These are phyloP conservation scores for Suillus spraguei DNA, from an alignment of 768 basidiomycete species.

Conservation along the genomic window DNA sequence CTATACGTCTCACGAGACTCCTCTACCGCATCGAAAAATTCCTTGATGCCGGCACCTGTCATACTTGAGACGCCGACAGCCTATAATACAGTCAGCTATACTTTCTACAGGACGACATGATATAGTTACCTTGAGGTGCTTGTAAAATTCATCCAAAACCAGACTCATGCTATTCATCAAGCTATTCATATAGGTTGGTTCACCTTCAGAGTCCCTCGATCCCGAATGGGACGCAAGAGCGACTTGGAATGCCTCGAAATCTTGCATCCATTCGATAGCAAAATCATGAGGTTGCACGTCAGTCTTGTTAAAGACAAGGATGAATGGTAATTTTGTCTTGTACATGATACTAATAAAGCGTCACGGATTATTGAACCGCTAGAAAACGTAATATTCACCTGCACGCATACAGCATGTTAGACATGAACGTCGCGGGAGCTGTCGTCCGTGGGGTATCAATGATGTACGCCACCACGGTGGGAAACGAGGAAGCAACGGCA, in stretches of 20 bases:
- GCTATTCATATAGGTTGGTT: slow-evolving; percentile 97
- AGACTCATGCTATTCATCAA: slow-evolving; percentile 99
- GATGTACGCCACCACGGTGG: slow-evolving; percentile 94
- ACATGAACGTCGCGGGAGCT: slow-evolving; percentile 98
- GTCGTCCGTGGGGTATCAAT: slow-evolving; percentile 96
- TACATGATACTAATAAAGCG: slow-evolving; percentile 76
- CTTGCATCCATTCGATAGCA: slow-evolving; percentile 97
- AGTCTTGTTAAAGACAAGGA: slow-evolving; percentile 98
- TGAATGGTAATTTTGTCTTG: slow-evolving; percentile 96
- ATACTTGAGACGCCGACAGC: slow-evolving; percentile 94
- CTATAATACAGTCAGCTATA: slow-evolving; percentile 39
- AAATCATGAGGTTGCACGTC: slow-evolving; percentile 90
- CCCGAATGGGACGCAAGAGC: slow-evolving; percentile 76
- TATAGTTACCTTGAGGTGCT: slow-evolving; percentile 78
- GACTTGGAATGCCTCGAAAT: slow-evolving; percentile 93
- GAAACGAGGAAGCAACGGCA: slow-evolving; percentile 89
- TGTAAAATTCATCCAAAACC: slow-evolving; percentile 97
- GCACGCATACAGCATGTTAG: slow-evolving; percentile 99
- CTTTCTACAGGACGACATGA: neutral
- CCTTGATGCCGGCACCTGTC: slow-evolving; percentile 92
- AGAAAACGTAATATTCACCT: slow-evolving; percentile 53
- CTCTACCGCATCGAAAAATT: slow-evolving; percentile 92
- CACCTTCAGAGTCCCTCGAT: slow-evolving; percentile 77
- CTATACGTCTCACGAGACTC: slow-evolving; percentile 87
- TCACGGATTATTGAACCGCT: slow-evolving; percentile 6